A percentile compares a stretch with the other conserved stretches of the same genome.
phyloP scores from a whole-genome alignment of 2,329 filamentous ascomycete species.

The Grosmannia penicillata region DNA sequence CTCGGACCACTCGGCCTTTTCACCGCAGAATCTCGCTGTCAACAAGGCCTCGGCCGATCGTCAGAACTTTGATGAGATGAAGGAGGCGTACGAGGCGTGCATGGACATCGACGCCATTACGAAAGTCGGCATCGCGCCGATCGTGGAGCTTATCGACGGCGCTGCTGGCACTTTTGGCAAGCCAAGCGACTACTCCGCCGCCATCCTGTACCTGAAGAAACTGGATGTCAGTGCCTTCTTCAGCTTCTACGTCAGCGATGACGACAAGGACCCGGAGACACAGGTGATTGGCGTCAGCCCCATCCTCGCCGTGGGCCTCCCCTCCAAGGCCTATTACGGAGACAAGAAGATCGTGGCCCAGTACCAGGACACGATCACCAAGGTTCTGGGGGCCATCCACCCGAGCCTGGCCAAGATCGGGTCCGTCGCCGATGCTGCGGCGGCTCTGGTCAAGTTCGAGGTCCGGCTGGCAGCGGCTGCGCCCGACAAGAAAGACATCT shows the following conservation, averaged over 20 bases:
- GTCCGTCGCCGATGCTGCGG: conserved; percentile 15
- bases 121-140: conserved; percentile 36
- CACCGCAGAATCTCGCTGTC: conserved; percentile 21
- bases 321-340: conserved; percentile 45
- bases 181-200: conserved; percentile 22
- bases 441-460: conserved; percentile 12
- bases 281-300: conserved; percentile 24
- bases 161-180: conserved; percentile 28
- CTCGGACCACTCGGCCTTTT: conserved; percentile 27
- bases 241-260: conserved; percentile 21
- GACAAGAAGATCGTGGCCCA: conserved; percentile 34
- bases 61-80: conserved; percentile 51
- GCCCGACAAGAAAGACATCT: conserved; percentile 6
- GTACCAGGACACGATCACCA: conserved; percentile 31
- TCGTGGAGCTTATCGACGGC: conserved; percentile 39
- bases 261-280: conserved; percentile 25
- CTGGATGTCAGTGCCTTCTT: conserved; percentile 27
- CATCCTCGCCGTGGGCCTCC: conserved; percentile 39
- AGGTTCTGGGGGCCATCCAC: conserved; percentile 20
- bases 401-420: conserved; percentile 12
- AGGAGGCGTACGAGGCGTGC: conserved; percentile 50
- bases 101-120: conserved; percentile 45
- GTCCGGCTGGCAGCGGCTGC: background rate
- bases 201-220: conserved; percentile 29
- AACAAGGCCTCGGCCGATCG: conserved; percentile 31